phyloP scores from a whole-genome alignment of 108 stramenopile genomes.

The Licmophora abbreviata region DNA sequence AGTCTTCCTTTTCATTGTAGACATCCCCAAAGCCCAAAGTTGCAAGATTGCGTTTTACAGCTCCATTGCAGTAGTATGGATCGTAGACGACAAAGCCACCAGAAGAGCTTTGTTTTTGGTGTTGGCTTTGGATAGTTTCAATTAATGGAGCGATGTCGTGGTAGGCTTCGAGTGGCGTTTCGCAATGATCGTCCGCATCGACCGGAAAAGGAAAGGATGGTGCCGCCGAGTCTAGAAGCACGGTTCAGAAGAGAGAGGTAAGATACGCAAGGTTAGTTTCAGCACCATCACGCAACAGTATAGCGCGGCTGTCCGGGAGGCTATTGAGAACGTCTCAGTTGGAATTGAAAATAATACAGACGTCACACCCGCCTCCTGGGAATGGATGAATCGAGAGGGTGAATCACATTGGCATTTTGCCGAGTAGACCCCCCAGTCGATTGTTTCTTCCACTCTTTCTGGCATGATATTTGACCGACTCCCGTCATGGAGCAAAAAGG shows the following conservation, averaged over 20 bases:
- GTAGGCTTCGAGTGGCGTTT: conserved; percentile 89
- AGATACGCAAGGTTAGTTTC: too few relatives aligned
- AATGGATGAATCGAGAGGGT: neutral
- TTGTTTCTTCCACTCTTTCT: conserved; percentile 14
- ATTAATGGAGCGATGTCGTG: conserved; percentile 68
- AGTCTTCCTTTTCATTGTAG: conserved; percentile 79
- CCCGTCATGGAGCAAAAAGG: conserved; percentile 10
- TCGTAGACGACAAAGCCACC: too few relatives aligned
- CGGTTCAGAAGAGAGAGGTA: neutral
- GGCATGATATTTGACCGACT: conserved; percentile 48
- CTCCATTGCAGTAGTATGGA: conserved; percentile 97
- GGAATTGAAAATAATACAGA: conserved; percentile 29
- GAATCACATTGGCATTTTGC: conserved; percentile 9
- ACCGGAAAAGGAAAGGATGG: conserved; percentile 61
- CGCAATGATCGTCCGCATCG: conserved; percentile 92
- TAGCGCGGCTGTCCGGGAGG: conserved; percentile 21
- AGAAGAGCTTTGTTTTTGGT: conserved; percentile 2
- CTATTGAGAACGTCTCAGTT: conserved; percentile 61
- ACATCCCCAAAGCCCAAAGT: conserved; percentile 85
- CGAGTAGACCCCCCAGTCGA: neutral
- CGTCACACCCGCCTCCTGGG: conserved; percentile 46
- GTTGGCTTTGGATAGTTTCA: conserved; percentile 15
- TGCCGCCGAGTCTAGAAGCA: neutral
- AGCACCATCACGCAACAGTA: too few relatives aligned
- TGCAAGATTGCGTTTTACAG: conserved; percentile 58